phyloP scores from a whole-genome alignment of 2,329 filamentous ascomycete species.

The Colletotrichum chrysophilum region DNA sequence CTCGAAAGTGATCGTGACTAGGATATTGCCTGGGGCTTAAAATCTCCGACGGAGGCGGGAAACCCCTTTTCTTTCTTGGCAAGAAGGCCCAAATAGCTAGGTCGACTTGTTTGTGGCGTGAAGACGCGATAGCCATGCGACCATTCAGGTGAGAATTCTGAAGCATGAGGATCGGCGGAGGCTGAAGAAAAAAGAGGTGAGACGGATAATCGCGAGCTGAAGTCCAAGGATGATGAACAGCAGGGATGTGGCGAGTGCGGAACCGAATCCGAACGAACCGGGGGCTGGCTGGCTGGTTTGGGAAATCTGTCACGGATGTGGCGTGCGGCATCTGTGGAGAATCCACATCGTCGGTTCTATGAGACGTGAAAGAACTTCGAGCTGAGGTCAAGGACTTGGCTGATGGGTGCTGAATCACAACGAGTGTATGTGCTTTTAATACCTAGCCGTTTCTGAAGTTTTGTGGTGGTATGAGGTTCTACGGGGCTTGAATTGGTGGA shows the following conservation, averaged over 20 bases:
- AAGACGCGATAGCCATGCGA: rapidly evolving
- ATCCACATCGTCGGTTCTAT: neutral
- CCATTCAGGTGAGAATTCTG: neutral
- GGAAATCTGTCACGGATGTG: neutral
- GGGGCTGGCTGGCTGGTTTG: neutral
- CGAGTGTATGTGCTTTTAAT: too few relatives aligned
- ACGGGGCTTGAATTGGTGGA: too few relatives aligned
- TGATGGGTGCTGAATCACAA: too few relatives aligned
- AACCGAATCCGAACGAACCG: neutral
- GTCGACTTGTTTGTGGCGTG: too few relatives aligned
- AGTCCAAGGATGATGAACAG: neutral
- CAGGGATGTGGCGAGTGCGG: neutral
- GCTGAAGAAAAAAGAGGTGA: neutral
- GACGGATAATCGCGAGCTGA: neutral
- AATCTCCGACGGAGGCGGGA: neutral
- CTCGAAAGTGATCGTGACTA: neutral
- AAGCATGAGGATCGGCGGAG: rapidly evolving
- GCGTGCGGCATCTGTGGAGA: neutral
- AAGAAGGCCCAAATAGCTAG: too few relatives aligned
- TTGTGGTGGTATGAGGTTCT: too few relatives aligned
- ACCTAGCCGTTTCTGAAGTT: too few relatives aligned
- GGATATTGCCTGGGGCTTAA: neutral
- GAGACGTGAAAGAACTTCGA: too few relatives aligned
- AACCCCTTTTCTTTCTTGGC: neutral
- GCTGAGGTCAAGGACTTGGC: too few relatives aligned